Evolutionary conservation across 352 stramenopile genomes (phyloP), one percentile per base, ranked within the genome.

Genomic region (Globisporangium uncinulatum): DNA sequence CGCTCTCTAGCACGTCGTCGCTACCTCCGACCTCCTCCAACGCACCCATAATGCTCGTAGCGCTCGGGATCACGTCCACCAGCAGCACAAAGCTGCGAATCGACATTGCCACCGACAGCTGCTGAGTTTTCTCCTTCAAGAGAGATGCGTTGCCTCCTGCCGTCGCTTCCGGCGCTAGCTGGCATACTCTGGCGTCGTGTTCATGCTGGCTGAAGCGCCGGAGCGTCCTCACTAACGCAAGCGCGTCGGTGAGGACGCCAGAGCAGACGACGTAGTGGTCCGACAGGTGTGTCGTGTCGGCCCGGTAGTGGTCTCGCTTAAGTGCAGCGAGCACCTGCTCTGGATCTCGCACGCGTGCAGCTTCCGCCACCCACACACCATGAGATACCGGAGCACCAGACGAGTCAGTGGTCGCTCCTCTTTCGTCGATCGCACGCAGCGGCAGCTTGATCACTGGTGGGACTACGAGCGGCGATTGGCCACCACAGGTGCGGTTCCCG

Each of bases 191-290:
- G 10, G 6, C 24, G 39, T 60, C 8, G 14, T 52, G 39, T 7
- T 65, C 56, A 41, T 34, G 45, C 51, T 61, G 56, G 21, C 52
- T 49, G 3, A 60, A 67, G 2, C 9, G 36, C 4, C 56, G 44
- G 51, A 67, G 56, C 19, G 48, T 61, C 1, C 47, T 34, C 11
- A 67, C 49, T 9, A 67, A 37, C 8, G 21, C n/a, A 10, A 67
- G 43, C 9, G 50, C 45, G 17, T 67, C 61, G 6, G 9, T 19
- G 13, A 70, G 19, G 6, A n/a, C 10, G 11, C 49, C 59, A 0
- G 50, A 49, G 41, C 44, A 80, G 46, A 73, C 68, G 13, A 77
- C 61, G 36, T 68, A 77, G 53, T 80, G 71, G 17, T 50, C 47
- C 3, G 54, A 59, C 20, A 61, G 50, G 10, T 62, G 56, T 31